Evolutionary conservation across 2,329 filamentous ascomycete species (phyloP).

Genomic region (Hypoxylon sp.): DNA sequence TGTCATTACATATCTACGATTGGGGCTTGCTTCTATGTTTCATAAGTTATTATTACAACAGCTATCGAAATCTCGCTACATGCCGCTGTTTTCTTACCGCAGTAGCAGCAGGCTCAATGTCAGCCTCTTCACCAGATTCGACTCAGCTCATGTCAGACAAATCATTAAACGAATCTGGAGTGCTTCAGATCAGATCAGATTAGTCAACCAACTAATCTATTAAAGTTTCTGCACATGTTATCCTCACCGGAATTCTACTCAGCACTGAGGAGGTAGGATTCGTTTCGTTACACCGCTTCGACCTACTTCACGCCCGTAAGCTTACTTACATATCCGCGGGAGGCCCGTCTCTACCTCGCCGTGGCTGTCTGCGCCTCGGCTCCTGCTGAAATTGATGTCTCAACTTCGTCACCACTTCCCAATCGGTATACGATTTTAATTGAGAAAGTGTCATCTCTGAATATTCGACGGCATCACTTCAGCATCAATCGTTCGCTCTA

Average conservation of each 20-base stretch:
- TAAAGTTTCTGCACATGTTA: neutral
- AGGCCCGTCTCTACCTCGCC: constrained; percentile 1
- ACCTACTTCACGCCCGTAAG: constrained; percentile 5
- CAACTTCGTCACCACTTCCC: neutral
- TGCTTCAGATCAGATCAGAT: constrained; percentile 9
- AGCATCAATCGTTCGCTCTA: neutral
- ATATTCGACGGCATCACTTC: neutral
- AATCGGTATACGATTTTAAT: neutral
- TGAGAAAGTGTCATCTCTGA: neutral
- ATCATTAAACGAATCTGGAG: neutral
- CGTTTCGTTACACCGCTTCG: constrained; percentile 14
- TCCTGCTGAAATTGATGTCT: constrained; percentile 2
- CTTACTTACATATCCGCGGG: constrained; percentile 12
- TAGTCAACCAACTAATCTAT: constrained; percentile 1
- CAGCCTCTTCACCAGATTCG: neutral
- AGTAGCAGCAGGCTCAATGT: neutral
- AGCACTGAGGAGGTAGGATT: neutral
- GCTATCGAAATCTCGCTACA: neutral
- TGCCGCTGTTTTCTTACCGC: neutral
- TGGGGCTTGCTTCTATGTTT: neutral
- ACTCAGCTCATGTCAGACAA: neutral
- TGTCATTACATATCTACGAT: neutral
- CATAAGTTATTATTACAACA: neutral
- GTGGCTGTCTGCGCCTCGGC: constrained; percentile 4
- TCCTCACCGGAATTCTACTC: constrained; percentile 6